Percentiles rank a stretch among this genome's conserved stretches.
These are phyloP conservation scores for Diaporthe sp. DNA, from an alignment of 2,329 filamentous ascomycete genomes.

Conservation along the genomic window DNA sequence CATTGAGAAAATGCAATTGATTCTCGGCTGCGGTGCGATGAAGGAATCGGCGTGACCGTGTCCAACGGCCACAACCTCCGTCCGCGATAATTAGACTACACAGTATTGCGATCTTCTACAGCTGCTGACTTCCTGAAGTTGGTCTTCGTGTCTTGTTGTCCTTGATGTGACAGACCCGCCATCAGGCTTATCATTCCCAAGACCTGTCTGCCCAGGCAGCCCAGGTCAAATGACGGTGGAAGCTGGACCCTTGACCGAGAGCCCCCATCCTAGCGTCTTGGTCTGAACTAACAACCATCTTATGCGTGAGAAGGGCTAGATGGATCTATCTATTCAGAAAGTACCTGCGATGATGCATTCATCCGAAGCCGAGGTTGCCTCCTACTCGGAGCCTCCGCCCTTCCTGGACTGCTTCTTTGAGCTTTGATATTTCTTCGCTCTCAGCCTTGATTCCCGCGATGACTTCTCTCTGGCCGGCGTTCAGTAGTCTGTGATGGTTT, in stretches of 20 bases:
- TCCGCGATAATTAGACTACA: neutral
- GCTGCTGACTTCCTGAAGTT: neutral
- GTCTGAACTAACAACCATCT: conserved; percentile 12
- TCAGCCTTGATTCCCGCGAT: conserved; percentile 57
- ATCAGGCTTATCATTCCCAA: neutral
- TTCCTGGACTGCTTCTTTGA: conserved; percentile 54
- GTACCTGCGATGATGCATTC: neutral
- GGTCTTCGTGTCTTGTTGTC: neutral
- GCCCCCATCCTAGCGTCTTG: conserved; percentile 29
- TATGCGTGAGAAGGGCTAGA: neutral
- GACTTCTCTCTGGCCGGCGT: conserved; percentile 52
- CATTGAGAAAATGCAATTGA: neutral
- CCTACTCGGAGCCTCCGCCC: conserved; percentile 23
- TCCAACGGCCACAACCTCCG: neutral
- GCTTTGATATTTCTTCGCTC: conserved; percentile 59
- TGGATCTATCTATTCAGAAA: neutral
- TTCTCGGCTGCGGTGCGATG: conserved; percentile 9
- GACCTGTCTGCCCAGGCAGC: neutral
- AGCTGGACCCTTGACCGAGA: conserved; percentile 28
- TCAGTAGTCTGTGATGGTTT: conserved; percentile 33
- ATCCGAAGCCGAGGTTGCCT: neutral
- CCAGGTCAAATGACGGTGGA: neutral
- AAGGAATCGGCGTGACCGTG: neutral
- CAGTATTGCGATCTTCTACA: neutral
- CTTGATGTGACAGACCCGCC: neutral